These are phyloP conservation scores for Mortierella sp. DNA, from an alignment of 371 early-diverging fungal species.

Conservation along the genomic window DNA sequence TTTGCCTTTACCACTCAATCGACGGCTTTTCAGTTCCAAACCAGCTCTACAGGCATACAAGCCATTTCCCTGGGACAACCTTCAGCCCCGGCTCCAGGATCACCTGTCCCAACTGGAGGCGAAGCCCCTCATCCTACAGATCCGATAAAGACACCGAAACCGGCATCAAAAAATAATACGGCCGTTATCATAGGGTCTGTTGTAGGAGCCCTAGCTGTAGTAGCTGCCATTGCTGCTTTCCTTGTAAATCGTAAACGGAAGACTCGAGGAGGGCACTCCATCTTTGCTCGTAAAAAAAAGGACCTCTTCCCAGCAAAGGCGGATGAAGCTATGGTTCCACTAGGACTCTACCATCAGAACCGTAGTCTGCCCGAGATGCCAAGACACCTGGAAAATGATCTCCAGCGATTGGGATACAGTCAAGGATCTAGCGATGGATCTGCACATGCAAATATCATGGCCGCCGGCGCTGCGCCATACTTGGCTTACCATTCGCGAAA, in stretches of 20 bases:
- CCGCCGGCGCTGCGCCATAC: not conserved
- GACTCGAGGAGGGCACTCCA: conserved; percentile 3
- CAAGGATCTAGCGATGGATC: conserved; percentile 1
- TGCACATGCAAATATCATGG: conserved; percentile 1
- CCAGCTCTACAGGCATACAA: not conserved
- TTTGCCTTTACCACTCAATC: not conserved
- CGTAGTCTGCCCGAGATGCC: conserved; percentile 30
- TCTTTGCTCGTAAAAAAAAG: conserved; percentile 27
- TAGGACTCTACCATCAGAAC: conserved; percentile 48
- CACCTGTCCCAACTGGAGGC: not conserved
- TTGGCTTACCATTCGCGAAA: not conserved
- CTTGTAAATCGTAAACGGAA: conserved; percentile 16
- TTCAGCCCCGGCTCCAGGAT: not conserved
- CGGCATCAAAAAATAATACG: not conserved
- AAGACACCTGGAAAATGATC: conserved; percentile 18
- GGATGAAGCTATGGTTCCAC: conserved; percentile 45
- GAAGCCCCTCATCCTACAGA: not conserved
- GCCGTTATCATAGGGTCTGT: conserved; percentile 29
- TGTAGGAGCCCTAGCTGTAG: conserved; percentile 14
- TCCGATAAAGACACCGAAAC: not conserved
- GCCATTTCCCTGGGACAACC: not conserved
- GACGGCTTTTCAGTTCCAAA: not conserved
- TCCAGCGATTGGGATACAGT: conserved; percentile 20
- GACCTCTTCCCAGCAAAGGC: conserved; percentile 40
- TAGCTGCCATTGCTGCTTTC: conserved; percentile 12